phyloP scores from a whole-genome alignment of 768 basidiomycete genomes.

The Termitomyces sp. region DNA sequence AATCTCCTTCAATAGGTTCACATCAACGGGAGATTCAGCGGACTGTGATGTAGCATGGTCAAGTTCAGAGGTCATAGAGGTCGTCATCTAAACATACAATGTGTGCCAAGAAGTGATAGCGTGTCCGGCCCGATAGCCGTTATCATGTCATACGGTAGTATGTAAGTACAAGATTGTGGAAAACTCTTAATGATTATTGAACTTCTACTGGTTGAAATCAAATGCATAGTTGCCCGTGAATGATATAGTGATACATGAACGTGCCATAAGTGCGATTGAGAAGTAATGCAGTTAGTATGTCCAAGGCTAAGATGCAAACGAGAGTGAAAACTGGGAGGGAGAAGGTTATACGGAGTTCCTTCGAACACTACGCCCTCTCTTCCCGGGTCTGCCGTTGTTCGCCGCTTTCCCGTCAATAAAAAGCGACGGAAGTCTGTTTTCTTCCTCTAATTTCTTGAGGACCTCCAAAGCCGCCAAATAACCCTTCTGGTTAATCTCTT shows the following conservation, averaged over 20 bases:
- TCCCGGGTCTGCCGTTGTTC: conserved; percentile 39
- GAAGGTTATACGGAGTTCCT: conserved; percentile 61
- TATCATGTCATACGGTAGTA: too few species aligned
- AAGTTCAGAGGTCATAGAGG: conserved; percentile 16
- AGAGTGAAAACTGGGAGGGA: neutral
- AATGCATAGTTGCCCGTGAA: neutral
- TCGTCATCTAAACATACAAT: neutral
- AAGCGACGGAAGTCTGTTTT: conserved; percentile 79
- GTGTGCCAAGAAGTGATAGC: neutral
- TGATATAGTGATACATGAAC: neutral
- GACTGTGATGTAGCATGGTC: conserved; percentile 20
- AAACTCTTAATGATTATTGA: too few species aligned
- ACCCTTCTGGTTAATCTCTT: conserved; percentile 84
- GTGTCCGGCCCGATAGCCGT: conserved; percentile 11
- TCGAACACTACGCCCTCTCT: conserved; percentile 74
- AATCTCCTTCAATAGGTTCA: conserved; percentile 71
- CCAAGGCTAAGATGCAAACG: neutral
- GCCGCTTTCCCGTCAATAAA: conserved; percentile 59
- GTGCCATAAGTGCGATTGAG: neutral
- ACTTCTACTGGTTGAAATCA: too few species aligned
- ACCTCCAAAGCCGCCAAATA: conserved; percentile 70
- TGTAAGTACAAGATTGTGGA: too few species aligned
- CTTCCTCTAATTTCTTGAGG: conserved; percentile 75
- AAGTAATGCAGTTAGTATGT: neutral
- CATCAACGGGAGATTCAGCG: conserved; percentile 47